Base-by-base conservation (phyloP, 331 rosid species). In the Saraca asoca region DNA sequence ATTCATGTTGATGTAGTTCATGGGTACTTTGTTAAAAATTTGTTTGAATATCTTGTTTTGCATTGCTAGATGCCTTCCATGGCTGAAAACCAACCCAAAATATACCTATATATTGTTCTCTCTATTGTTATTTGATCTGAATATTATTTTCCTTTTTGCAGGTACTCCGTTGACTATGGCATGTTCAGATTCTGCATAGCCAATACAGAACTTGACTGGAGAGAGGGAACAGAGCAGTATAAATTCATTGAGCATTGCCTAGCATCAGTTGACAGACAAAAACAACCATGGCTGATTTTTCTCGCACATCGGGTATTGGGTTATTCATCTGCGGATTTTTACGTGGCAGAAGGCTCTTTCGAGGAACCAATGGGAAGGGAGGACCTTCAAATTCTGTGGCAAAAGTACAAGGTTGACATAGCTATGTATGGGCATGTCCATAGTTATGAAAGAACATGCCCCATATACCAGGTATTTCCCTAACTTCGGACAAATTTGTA, bases 311-410 rank as follows among this genome's bases (percentile, higher is more conserved):
- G 98, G 45, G 98, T 93, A 54, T 80, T 93, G 31, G 98, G 98
- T 51, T 93, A 93, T 78, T 93, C 96, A 64, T 81, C 98, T 56
- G 86, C 70, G 0, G 75, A 46, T 39, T 87, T 79, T 83, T 93
- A 90, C 61, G 98, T 58, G 1, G 87, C 75, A 20, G 95, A 93
- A 76, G 98, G 96, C 57, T 90, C 96, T 1, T 90, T 90, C 66
- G 95, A 79, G 68, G 98, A 93, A 74, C 98, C 98, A 74, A 93
- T 93, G 98, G 98, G 98, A 35, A 82, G 96, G 71, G 96, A 89
- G 49, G 88, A 89, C 77, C 98, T 93, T 80, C 98, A 93, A 78
- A 70, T 7, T 51, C 85, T 90, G 12, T 93, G 98, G 98, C 98
- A 93, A 75, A 89, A 90, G 76, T 87, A 89, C 53, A 90, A 87